Percentiles rank a stretch among this genome's conserved stretches.
phyloP scores from a whole-genome alignment of 345 rosid species.

The Zanthoxylum bungeanum region DNA sequence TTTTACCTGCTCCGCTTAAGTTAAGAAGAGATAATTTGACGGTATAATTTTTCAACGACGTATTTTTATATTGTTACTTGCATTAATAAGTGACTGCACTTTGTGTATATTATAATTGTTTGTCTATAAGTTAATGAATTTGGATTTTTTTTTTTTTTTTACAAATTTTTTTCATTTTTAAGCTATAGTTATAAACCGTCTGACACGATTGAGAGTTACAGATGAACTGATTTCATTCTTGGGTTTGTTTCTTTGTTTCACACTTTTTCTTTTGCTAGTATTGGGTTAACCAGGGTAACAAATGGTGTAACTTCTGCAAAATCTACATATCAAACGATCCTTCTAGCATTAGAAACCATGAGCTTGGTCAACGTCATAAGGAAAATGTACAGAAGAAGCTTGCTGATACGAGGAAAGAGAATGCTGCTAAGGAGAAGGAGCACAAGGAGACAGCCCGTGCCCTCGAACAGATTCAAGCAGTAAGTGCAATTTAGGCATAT shows the following conservation, averaged over 20 bases:
- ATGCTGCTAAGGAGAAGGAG: constrained; percentile 76
- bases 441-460: constrained; percentile 66
- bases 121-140: not conserved
- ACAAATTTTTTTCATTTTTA: not conserved
- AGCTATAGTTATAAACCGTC: not conserved
- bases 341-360: constrained; percentile 88
- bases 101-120: not conserved
- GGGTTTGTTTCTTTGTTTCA: not conserved
- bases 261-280: constrained; percentile 33
- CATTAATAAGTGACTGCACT: not conserved
- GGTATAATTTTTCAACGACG: too few relatives aligned
- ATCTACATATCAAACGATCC: constrained; percentile 75
- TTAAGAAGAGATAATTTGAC: too few relatives aligned
- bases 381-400: constrained; percentile 75
- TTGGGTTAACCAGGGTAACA: constrained; percentile 97
- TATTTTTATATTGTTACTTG: not conserved
- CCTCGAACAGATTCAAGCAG: constrained; percentile 89
- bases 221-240: constrained; percentile 4
- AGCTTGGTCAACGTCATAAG: constrained; percentile 79
- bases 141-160: not conserved
- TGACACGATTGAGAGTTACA: not conserved
- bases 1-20: too few relatives aligned
- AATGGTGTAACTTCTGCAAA: constrained; percentile 98
- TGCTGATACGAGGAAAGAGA: constrained; percentile 70
- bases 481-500: constrained; percentile 29